Conservation (phyloP, 306 rosid genomes). For the Ziziphus jujuba region DNA sequence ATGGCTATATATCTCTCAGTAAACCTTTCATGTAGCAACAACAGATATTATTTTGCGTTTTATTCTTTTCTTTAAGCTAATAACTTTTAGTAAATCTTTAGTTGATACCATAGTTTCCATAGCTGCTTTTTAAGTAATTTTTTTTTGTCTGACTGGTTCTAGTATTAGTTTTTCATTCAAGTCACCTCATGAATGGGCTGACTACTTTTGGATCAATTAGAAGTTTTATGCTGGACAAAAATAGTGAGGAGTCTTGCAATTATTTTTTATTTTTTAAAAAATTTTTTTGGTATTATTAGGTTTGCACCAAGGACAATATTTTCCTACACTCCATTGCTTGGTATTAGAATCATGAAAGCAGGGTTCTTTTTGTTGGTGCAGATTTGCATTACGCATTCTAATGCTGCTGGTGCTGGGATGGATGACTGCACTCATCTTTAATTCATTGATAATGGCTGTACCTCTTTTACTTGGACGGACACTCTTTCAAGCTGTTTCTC, state of each 20-base stretch:
- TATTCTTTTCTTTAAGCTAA: neutral
- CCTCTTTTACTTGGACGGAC: constrained; percentile 20
- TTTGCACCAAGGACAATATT: neutral
- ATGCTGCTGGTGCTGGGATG: constrained; percentile 12
- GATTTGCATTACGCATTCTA: constrained; percentile 12
- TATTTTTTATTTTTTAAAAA: neutral
- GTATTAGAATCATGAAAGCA: neutral
- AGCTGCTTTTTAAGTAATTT: neutral
- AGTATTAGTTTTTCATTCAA: neutral
- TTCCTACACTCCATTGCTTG: neutral
- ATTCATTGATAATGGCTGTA: constrained; percentile 15
- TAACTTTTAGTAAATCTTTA: neutral
- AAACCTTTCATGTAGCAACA: neutral
- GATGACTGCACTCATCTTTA: constrained; percentile 17
- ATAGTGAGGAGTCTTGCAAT: neutral
- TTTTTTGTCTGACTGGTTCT: neutral
- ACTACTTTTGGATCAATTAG: neutral
- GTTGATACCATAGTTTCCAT: neutral
- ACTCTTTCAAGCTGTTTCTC: constrained; percentile 8
- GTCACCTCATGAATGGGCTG: neutral
- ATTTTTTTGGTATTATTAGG: neutral
- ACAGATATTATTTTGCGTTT: neutral
- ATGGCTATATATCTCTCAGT: neutral
- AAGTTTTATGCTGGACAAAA: neutral
- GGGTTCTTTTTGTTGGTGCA: neutral